Base-by-base conservation (phyloP, 106 monocot genomes). In the Dioscorea alata region DNA sequence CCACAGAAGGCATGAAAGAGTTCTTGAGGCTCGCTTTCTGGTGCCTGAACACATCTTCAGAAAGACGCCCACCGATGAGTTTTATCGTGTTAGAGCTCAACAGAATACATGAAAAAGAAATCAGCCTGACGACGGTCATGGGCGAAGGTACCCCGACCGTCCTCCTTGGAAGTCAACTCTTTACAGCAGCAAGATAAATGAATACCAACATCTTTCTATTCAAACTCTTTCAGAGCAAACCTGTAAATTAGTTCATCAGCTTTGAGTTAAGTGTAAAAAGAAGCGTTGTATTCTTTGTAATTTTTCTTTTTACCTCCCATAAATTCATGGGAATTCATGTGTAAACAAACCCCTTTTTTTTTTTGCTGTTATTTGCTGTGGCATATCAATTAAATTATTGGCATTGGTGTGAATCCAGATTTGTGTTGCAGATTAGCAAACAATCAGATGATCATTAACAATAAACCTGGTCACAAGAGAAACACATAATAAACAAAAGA, bases 111-210 rank as follows among this genome's bases (percentile, higher is more conserved):
- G 95, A 95, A 34, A 88, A 83, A 63, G 95, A 95, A 66, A 82
- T 95, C 75, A 91, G 79, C 63, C 34, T 88, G 68, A 95, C 95
- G 0, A 91, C 91, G 4, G 59, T 91, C 59, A 95, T 86, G 88
- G 84, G 88, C 24, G 95, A 88, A 75, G 88, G 95, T 31, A 86
- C 83, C 13, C 72, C 90, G 15, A 87, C 74, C 35, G 87, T 95
- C 31, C 86, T 81, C 53, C 83, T 88, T 60, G 95, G 91, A 67
- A 95, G 95, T 78, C 91, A 95, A 59, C 66, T 95, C 23, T 95
- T 95, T 57, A 86, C 67, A 21, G 23, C 63, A 28, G 70, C 74
- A 60, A 73, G 50, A 59, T 12, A 65, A 12, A 13, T 9, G 56
- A 23, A 25, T 14, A 13, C 6, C 33, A n/a, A 2, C 6, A 67